phyloP scores from a whole-genome alignment of 1,284 basidiomycete genomes.

The Thecaphora frezii region DNA sequence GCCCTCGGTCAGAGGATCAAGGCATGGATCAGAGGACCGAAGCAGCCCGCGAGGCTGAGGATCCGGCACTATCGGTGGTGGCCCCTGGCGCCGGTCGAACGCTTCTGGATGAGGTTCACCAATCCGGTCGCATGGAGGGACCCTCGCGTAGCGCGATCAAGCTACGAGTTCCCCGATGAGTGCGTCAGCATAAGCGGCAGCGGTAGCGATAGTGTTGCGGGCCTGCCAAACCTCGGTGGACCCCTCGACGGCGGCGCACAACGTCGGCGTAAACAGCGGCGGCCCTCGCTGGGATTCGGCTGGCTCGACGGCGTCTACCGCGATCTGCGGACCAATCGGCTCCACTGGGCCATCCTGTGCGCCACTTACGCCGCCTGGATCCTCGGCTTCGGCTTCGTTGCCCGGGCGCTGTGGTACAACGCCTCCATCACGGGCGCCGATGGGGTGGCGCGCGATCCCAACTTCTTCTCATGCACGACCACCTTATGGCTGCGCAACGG shows the following conservation, averaged over 20 bases:
- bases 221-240: not conserved
- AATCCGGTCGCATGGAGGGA: slow-evolving; percentile 38
- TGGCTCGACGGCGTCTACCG: slow-evolving; percentile 22
- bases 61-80: slow-evolving; percentile 53
- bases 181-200: no score
- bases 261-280: not conserved
- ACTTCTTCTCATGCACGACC: slow-evolving; percentile 39
- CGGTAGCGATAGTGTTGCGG: not conserved
- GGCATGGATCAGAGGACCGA: slow-evolving; percentile 33
- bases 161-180: not conserved
- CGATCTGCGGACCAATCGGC: slow-evolving; percentile 29
- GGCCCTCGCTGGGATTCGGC: slow-evolving; percentile 2
- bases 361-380: slow-evolving; percentile 46
- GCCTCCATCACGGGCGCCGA: slow-evolving; percentile 14
- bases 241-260: no score
- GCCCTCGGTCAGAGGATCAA: not conserved
- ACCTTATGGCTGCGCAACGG: slow-evolving; percentile 58
- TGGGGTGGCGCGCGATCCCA: slow-evolving; percentile 15
- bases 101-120: slow-evolving; percentile 28
- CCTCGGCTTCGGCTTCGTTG: slow-evolving; percentile 42
- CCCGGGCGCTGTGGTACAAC: slow-evolving; percentile 43
- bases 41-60: slow-evolving; percentile 10
- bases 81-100: slow-evolving; percentile 42
- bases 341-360: slow-evolving; percentile 45
- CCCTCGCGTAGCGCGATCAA: slow-evolving; percentile 5